These are phyloP conservation scores for Boechera divaricarpa DNA, from an alignment of 345 rosid genomes.

Conservation along the genomic window DNA sequence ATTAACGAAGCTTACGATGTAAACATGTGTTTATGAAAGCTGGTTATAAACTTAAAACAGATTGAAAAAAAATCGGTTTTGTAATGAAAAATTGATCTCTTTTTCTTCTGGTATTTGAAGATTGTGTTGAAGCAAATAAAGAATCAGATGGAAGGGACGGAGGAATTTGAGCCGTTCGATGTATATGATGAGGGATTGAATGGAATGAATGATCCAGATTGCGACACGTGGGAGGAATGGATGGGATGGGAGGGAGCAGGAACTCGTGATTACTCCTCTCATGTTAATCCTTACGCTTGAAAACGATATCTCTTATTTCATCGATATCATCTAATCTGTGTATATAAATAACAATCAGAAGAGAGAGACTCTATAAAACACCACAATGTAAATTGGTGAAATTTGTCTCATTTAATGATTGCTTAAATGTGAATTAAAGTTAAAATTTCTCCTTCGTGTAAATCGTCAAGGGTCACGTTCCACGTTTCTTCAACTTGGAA, in stretches of 20 bases:
- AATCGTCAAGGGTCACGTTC: not conserved
- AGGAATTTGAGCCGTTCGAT: slow-evolving; percentile 49
- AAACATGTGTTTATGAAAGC: slow-evolving; percentile 33
- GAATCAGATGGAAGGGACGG: slow-evolving; percentile 48
- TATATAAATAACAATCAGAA: slow-evolving; percentile 8
- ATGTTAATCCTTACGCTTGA: slow-evolving; percentile 78
- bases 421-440: slow-evolving; percentile 25
- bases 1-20: slow-evolving; percentile 95
- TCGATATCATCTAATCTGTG: not conserved
- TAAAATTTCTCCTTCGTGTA: not conserved
- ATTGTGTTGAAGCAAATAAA: slow-evolving; percentile 64
- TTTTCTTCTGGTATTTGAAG: slow-evolving; percentile 38
- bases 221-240: slow-evolving; percentile 95
- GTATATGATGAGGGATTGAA: slow-evolving; percentile 53
- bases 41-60: too few species aligned
- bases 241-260: slow-evolving; percentile 99
- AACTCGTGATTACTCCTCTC: slow-evolving; percentile 78
- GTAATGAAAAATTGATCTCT: slow-evolving; percentile 4
- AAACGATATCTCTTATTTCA: not conserved
- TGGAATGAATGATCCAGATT: slow-evolving; percentile 70
- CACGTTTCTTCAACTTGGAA: too few species aligned
- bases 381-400: slow-evolving; percentile 28
- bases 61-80: not conserved
- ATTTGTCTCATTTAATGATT: slow-evolving; percentile 10
- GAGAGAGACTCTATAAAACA: not conserved